phyloP scores from a whole-genome alignment of 2,329 filamentous ascomycete species.

The Fusarium keratoplasticum region DNA sequence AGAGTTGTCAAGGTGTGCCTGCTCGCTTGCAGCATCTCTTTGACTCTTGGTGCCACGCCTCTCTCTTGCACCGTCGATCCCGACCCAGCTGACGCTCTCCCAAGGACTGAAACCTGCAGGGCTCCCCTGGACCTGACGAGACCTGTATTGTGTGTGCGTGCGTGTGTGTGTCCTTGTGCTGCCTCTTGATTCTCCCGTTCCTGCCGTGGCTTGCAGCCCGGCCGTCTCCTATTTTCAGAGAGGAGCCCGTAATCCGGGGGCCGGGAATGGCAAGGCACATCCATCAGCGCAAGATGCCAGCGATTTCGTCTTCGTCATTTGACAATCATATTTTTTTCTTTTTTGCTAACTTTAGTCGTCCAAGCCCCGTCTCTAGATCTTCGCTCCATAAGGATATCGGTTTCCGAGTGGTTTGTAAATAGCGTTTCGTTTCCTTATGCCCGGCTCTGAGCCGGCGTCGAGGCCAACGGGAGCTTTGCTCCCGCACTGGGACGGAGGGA shows the following conservation, averaged over 20 bases:
- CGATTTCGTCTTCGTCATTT: conserved; percentile 28
- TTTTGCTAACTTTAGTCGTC: neutral
- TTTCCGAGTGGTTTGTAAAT: conserved; percentile 1
- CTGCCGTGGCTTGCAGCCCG: conserved; percentile 25
- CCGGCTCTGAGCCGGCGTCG: conserved; percentile 26
- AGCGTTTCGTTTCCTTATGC: conserved; percentile 20
- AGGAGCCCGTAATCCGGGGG: conserved; percentile 14
- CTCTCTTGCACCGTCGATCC: conserved; percentile 32
- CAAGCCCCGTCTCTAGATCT: conserved; percentile 4
- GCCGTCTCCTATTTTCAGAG: conserved; percentile 23
- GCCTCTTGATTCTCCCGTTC: conserved; percentile 6
- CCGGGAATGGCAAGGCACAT: neutral
- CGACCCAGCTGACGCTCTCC: conserved; percentile 29
- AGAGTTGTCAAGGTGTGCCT: neutral
- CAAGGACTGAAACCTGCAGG: conserved; percentile 35
- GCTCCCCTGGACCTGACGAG: conserved; percentile 9
- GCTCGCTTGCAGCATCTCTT: conserved; percentile 14
- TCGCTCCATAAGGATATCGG: conserved; percentile 6
- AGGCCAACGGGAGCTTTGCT: conserved; percentile 25
- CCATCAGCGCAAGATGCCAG: neutral
- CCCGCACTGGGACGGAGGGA: conserved; percentile 18
- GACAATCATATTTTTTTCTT: neutral
- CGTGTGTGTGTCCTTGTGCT: neutral
- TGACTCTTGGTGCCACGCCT: conserved; percentile 17
- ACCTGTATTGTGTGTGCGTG: neutral